Conservation (phyloP, 2,329 filamentous ascomycete species). For the Didymella glomerata region DNA sequence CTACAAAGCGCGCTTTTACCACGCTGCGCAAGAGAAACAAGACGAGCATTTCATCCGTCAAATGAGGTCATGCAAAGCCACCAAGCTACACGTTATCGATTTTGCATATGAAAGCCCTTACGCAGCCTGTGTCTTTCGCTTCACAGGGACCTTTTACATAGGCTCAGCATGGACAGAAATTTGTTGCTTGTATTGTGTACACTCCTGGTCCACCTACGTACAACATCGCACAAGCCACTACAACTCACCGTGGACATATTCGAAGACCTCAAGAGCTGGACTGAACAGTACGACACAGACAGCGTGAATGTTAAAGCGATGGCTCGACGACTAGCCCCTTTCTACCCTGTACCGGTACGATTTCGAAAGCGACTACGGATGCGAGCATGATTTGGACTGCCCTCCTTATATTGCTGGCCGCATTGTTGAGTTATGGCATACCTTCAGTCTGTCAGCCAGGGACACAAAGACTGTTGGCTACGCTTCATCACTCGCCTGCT, state of each 20-base stretch:
- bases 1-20: not conserved
- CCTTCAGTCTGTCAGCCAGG: not conserved
- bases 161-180: too few species aligned
- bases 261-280: too few species aligned
- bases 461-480: not conserved
- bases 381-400: not conserved
- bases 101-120: not conserved
- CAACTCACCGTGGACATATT: too few species aligned
- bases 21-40: not conserved
- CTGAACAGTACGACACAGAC: not conserved
- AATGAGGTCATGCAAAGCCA: not conserved
- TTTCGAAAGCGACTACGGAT: not conserved
- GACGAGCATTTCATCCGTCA: not conserved
- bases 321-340: not conserved
- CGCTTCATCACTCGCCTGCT: not conserved
- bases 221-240: too few species aligned
- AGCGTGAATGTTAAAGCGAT: not conserved
- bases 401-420: too few species aligned
- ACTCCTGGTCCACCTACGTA: too few species aligned
- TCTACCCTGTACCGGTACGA: not conserved
- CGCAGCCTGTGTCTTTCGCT: not conserved
- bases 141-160: too few species aligned
- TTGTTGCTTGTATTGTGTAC: too few species aligned
- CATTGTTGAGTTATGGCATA: not conserved
- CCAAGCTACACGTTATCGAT: not conserved